Evolutionary conservation across 129 eudicot species (phyloP).

Genomic region (Centaurea solstitialis): DNA sequence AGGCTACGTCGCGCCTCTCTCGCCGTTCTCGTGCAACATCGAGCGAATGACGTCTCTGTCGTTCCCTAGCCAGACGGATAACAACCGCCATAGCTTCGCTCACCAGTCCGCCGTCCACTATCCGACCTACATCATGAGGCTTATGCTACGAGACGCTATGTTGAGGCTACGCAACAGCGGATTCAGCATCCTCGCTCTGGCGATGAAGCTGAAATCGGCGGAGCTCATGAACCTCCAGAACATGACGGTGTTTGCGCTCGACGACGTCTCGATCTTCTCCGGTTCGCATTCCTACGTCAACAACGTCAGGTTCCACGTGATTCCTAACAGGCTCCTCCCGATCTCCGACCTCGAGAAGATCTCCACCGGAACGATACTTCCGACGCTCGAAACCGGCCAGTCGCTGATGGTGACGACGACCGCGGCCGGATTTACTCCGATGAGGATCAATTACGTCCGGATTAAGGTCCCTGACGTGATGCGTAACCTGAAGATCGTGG

Average conservation of each 20-base stretch:
- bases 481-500: slow-evolving; percentile 60
- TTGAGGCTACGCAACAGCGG: slow-evolving; percentile 60
- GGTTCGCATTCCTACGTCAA: slow-evolving; percentile 59
- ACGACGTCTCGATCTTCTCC: slow-evolving; percentile 62
- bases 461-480: slow-evolving; percentile 61
- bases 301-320: slow-evolving; percentile 59
- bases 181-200: slow-evolving; percentile 55
- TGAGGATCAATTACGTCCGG: slow-evolving; percentile 65
- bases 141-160: slow-evolving; percentile 78
- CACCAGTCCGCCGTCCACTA: slow-evolving; percentile 16
- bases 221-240: slow-evolving; percentile 53
- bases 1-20: slow-evolving; percentile 74
- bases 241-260: slow-evolving; percentile 71
- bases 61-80: slow-evolving; percentile 44
- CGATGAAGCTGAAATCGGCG: slow-evolving; percentile 57
- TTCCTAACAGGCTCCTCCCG: slow-evolving; percentile 56
- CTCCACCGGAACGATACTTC: slow-evolving; percentile 43
- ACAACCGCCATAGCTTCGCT: slow-evolving; percentile 9
- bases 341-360: slow-evolving; percentile 51
- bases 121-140: slow-evolving; percentile 49
- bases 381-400: slow-evolving; percentile 62
- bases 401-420: slow-evolving; percentile 63
- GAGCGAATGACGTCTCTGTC: slow-evolving; percentile 68
- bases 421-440: slow-evolving; percentile 56
- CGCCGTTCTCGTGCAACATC: slow-evolving; percentile 69